phyloP scores from a whole-genome alignment of 768 basidiomycete species.

The Candolleomyces aberdarensis region DNA sequence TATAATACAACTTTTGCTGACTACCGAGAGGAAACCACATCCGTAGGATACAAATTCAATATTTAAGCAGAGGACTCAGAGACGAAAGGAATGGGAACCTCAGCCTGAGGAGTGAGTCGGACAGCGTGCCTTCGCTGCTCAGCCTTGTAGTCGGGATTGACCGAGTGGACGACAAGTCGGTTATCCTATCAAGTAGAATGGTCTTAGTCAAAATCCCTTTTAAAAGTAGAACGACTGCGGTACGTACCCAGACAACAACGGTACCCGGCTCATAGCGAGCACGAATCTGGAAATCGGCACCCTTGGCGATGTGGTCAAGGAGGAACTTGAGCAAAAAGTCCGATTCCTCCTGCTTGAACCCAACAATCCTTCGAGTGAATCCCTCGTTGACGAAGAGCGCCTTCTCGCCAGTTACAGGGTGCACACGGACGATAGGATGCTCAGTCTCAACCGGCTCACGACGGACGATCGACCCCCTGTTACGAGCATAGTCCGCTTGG shows the following conservation, averaged over 20 bases:
- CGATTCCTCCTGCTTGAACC: conserved; percentile 51
- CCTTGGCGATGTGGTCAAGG: conserved; percentile 48
- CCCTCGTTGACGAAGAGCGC: conserved; percentile 54
- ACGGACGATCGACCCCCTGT: conserved; percentile 36
- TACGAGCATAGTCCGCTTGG: conserved; percentile 46
- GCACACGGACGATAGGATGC: conserved; percentile 54
- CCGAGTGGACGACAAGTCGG: conserved; percentile 46
- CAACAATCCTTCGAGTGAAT: conserved; percentile 52
- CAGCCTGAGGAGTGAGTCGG: conserved; percentile 48
- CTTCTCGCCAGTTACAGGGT: conserved; percentile 61
- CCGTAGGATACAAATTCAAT: too few relatives aligned
- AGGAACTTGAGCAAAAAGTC: conserved; percentile 53
- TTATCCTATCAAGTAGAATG: too few relatives aligned
- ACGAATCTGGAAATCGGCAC: conserved; percentile 47
- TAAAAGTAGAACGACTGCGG: too few relatives aligned
- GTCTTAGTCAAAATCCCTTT: too few relatives aligned
- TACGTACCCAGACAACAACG: conserved; percentile 49
- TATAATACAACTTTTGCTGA: too few relatives aligned
- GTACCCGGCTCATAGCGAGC: conserved; percentile 49
- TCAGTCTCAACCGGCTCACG: not conserved
- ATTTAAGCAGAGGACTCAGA: not conserved
- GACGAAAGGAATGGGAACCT: conserved; percentile 25
- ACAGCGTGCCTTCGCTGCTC: conserved; percentile 42
- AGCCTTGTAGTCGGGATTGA: conserved; percentile 35
- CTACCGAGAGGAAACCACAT: too few relatives aligned